These are phyloP conservation scores for Lachnellula arida DNA, from an alignment of 2,329 filamentous ascomycete species.

Conservation along the genomic window DNA sequence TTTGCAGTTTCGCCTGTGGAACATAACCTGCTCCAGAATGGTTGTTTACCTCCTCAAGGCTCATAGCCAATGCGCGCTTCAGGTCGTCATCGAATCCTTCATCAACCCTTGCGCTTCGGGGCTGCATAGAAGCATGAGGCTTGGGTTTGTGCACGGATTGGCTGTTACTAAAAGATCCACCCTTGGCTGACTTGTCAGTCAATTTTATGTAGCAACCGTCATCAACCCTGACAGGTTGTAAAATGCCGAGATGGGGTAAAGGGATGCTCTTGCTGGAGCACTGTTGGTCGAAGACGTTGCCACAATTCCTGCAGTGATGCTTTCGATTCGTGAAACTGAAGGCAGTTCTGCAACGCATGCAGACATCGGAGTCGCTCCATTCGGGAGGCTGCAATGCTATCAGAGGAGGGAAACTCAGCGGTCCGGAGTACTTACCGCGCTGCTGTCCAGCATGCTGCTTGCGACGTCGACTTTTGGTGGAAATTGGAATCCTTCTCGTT, in stretches of 20 bases:
- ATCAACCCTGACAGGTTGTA: conserved; percentile 87
- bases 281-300: conserved; percentile 93
- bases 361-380: conserved; percentile 97
- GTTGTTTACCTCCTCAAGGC: conserved; percentile 83
- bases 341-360: conserved; percentile 91
- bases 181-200: conserved; percentile 63
- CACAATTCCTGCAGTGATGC: conserved; percentile 96
- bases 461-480: conserved; percentile 81
- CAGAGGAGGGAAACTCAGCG: neutral
- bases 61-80: conserved; percentile 93
- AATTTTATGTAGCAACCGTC: conserved; percentile 92
- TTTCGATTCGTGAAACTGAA: conserved; percentile 99
- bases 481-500: conserved; percentile 82
- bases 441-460: conserved; percentile 98
- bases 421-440: conserved; percentile 62
- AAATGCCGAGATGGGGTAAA: conserved; percentile 86
- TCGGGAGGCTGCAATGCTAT: conserved; percentile 68
- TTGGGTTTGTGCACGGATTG: conserved; percentile 58
- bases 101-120: conserved; percentile 80
- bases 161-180: conserved; percentile 36
- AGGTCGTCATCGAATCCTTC: conserved; percentile 93
- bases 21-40: conserved; percentile 67
- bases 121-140: conserved; percentile 71
- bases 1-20: conserved; percentile 52
- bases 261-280: conserved; percentile 88